Base-by-base conservation (phyloP, 2,329 filamentous ascomycete species). In the Neofusicoccum sp. region DNA sequence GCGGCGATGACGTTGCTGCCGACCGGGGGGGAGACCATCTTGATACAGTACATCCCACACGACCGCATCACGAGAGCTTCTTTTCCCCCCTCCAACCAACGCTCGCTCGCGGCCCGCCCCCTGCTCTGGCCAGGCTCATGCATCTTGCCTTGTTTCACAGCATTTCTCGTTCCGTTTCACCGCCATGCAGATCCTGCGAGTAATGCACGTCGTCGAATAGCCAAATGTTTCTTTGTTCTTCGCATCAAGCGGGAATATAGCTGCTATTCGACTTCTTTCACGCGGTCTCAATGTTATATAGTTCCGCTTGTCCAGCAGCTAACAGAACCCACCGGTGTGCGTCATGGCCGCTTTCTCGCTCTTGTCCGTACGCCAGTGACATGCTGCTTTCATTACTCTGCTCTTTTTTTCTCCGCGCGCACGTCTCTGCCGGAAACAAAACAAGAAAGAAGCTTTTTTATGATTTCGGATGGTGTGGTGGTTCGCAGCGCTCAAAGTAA, bases 401-500 rank as follows among this genome's bases (percentile, higher is more conserved):
- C 12, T 40, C 20, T 26, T 28, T 48, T 30, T 40, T 48, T 33
- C 36, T 48, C 57, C 34, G 57, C 36, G 30, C 16, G 47, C 43
- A 48, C 45, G 6, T 58, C 44, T 49, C 57, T 60, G 36, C 36
- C 20, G 16, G 24, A 33, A 20, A 51, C 31, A 41, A 43, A 60
- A 60, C 31, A 28, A 24, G 45, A 36, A 60, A 30, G 51, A 51
- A 51, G 57, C 38, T 60, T 48, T 60, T 60, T 60, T 60, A 60
- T 56, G 30, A 60, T 60, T 60, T 49, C 20, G 51, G 51, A 43
- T 56, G 51, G 51, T 56, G 51, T 60, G 44, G 57, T 49, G 45
- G 45, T n/a, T 48, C 44, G 57, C 57, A 49, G 57, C 57, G 48
- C 58, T 45, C 59, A 61, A 20, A 61, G 36, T 57, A 56, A 61